Conservation (phyloP, 768 basidiomycete genomes). For the Termitomyces sp. region DNA sequence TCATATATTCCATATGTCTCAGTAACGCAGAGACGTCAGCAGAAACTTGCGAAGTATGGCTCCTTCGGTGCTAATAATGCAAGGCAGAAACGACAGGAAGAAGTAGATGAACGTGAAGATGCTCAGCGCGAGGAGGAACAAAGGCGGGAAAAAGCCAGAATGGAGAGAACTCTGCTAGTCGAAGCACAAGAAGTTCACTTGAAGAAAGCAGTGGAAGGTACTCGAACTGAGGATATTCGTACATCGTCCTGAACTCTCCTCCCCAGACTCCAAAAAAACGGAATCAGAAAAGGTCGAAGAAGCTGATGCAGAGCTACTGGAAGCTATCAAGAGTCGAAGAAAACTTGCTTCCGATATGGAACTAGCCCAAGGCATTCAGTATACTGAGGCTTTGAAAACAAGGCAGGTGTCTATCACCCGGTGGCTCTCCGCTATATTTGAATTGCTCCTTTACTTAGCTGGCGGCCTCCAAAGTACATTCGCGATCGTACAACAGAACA, state of each 20-base stretch:
- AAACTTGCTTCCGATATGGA: constrained; percentile 93
- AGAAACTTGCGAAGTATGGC: constrained; percentile 71
- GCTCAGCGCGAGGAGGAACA: constrained; percentile 76
- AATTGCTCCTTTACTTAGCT: constrained; percentile 40
- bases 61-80: constrained; percentile 49
- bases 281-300: constrained; percentile 83
- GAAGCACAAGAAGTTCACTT: constrained; percentile 96
- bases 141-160: constrained; percentile 66
- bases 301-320: constrained; percentile 84
- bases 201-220: constrained; percentile 77
- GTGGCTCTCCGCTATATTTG: background rate
- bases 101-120: constrained; percentile 66
- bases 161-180: constrained; percentile 81
- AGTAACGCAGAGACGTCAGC: constrained; percentile 77
- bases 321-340: constrained; percentile 84
- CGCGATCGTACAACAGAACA: constrained; percentile 65
- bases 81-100: constrained; percentile 48
- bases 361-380: constrained; percentile 87
- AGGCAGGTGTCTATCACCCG: constrained; percentile 41
- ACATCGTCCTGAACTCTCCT: background rate
- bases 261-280: constrained; percentile 77
- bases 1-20: constrained; percentile 84
- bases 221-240: background rate
- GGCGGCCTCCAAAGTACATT: constrained; percentile 84
- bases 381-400: constrained; percentile 79